A percentile compares a stretch with the other conserved stretches of the same genome.
These are phyloP conservation scores for Allium cepa DNA, from an alignment of 106 monocot species.

Conservation along the genomic window DNA sequence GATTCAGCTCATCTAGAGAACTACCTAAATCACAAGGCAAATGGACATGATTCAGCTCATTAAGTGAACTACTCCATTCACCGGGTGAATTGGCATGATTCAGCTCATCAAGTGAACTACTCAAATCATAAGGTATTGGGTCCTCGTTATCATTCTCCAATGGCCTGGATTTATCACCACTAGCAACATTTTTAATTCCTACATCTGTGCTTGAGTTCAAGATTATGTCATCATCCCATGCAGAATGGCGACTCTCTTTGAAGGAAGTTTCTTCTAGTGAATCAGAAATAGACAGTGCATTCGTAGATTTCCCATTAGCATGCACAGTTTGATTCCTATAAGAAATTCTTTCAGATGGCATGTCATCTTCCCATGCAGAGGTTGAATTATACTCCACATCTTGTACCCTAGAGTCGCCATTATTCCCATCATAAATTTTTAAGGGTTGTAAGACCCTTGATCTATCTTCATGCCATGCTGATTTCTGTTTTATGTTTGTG, in stretches of 20 bases:
- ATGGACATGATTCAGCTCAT: too few species aligned
- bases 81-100: neutral
- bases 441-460: constrained; percentile 15
- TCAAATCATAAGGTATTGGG: too few species aligned
- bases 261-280: neutral
- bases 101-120: neutral
- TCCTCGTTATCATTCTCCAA: too few species aligned
- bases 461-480: constrained; percentile 41
- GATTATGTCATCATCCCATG: constrained; percentile 52
- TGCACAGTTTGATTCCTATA: neutral
- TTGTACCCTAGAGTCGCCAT: neutral
- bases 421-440: constrained; percentile 9
- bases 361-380: constrained; percentile 32
- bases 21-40: neutral
- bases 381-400: constrained; percentile 14
- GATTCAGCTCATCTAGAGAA: neutral
- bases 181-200: too few species aligned
- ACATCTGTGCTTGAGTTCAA: neutral
- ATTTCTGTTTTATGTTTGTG: constrained; percentile 15
- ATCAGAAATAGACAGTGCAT: neutral
- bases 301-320: neutral
- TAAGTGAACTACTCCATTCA: too few species aligned
- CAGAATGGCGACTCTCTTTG: constrained; percentile 17
- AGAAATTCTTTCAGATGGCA: neutral
- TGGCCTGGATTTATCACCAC: too few species aligned